phyloP scores from a whole-genome alignment of 805 yeast species.

The Cyberlindnera japonica region DNA sequence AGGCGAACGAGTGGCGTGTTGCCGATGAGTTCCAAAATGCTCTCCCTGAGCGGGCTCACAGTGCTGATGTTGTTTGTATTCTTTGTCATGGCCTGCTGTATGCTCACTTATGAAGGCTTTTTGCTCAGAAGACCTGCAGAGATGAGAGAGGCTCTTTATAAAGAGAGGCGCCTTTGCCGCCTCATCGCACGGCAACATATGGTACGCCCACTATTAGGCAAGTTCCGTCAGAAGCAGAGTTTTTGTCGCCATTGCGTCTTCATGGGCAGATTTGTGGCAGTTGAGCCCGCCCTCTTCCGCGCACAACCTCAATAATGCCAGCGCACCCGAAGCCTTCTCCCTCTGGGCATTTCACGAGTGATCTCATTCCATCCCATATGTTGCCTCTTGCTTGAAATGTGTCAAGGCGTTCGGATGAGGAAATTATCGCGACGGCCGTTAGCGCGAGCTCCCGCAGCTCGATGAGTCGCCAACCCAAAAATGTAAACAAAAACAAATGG shows the following conservation, averaged over 20 bases:
- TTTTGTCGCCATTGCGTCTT: no score
- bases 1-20: slow-evolving; percentile 77
- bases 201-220: slow-evolving; percentile 1
- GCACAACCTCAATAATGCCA: no score
- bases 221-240: neutral
- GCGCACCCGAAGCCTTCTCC: no score
- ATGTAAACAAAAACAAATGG: slow-evolving; percentile 7
- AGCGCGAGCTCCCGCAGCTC: neutral
- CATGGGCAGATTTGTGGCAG: no score
- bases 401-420: neutral
- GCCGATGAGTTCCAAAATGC: slow-evolving; percentile 72
- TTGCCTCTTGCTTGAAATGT: neutral
- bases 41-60: slow-evolving; percentile 10
- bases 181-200: slow-evolving; percentile 14
- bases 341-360: no score
- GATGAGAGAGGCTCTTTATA: neutral
- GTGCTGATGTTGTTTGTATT: neutral
- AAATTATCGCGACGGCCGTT: neutral
- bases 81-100: neutral
- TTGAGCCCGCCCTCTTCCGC: no score
- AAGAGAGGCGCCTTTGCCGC: slow-evolving; percentile 8
- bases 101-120: neutral
- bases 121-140: neutral
- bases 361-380: neutral
- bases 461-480: neutral